These are phyloP conservation scores for Erodium trifolium DNA, from an alignment of 441 rosid genomes.

Conservation along the genomic window DNA sequence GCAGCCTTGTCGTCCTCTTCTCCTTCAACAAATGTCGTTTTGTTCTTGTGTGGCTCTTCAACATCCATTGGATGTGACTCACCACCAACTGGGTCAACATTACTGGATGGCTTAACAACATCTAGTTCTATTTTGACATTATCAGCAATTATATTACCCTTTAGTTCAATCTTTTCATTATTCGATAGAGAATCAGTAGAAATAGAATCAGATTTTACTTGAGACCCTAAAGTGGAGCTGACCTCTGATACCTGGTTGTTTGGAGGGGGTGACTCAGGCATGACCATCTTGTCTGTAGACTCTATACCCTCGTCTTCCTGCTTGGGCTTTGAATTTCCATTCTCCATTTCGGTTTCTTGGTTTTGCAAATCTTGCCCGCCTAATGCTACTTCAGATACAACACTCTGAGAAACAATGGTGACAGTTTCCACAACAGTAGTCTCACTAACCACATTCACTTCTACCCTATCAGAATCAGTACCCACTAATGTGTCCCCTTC, in stretches of 20 bases:
- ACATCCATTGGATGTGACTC: constrained; percentile 89
- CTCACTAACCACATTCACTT: constrained; percentile 11
- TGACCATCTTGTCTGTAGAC: constrained; percentile 37
- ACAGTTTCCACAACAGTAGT: constrained; percentile 21
- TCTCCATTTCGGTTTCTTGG: constrained; percentile 23
- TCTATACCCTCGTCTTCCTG: constrained; percentile 28
- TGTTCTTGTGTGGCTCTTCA: constrained; percentile 66
- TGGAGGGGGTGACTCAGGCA: constrained; percentile 48
- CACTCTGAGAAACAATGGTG: constrained; percentile 23
- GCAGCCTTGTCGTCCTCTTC: constrained; percentile 51
- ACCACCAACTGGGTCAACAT: constrained; percentile 49
- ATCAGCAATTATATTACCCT: constrained; percentile 95
- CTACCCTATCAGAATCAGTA: constrained; percentile 20
- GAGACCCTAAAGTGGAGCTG: constrained; percentile 88
- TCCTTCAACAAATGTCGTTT: constrained; percentile 37
- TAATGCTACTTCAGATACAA: constrained; percentile 27
- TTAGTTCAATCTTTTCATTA: constrained; percentile 90
- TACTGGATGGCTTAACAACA: constrained; percentile 62
- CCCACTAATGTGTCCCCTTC: constrained; percentile 8
- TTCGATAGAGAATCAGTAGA: constrained; percentile 95
- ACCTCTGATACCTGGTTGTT: constrained; percentile 95
- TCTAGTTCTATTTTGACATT: constrained; percentile 92
- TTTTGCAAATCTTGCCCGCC: constrained; percentile 30
- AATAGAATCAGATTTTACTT: constrained; percentile 97
- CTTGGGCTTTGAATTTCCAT: constrained; percentile 12